Percentiles rank a stretch among this genome's conserved stretches.
Conservation (phyloP, 148 eudicot genomes). For the Linanthus parryae region DNA sequence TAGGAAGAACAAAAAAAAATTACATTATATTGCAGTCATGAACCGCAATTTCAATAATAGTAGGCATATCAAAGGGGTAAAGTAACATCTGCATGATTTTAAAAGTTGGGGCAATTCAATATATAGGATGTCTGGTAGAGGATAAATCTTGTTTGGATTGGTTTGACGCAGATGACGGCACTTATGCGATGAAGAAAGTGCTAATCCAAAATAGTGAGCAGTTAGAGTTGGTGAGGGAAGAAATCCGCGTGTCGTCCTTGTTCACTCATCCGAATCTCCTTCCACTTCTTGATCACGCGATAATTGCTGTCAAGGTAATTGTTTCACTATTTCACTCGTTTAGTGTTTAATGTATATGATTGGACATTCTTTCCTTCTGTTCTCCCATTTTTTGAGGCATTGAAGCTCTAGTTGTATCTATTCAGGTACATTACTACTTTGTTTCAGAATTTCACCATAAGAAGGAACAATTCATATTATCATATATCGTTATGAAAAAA, state of each 20-base stretch:
- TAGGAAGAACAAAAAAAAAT: no score
- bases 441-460: no score
- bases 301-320: constrained; percentile 82
- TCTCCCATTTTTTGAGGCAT: not conserved
- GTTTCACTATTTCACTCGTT: not conserved
- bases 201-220: constrained; percentile 88
- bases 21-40: no score
- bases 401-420: no score
- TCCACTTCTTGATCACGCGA: constrained; percentile 96
- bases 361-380: not conserved
- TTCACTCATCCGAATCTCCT: constrained; percentile 91
- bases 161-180: constrained; percentile 76
- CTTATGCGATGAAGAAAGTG: constrained; percentile 98
- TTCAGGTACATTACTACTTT: no score
- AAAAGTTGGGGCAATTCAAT: no score
- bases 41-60: no score
- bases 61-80: no score
- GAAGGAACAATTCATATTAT: not conserved
- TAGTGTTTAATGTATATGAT: not conserved
- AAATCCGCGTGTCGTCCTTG: constrained; percentile 89
- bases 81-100: no score
- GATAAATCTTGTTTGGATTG: not conserved
- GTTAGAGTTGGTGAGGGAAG: constrained; percentile 90
- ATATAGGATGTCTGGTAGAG: no score
- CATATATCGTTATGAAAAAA: no score